These are phyloP conservation scores for Fusarium heterosporum DNA, from an alignment of 2,329 filamentous ascomycete species.

Conservation along the genomic window DNA sequence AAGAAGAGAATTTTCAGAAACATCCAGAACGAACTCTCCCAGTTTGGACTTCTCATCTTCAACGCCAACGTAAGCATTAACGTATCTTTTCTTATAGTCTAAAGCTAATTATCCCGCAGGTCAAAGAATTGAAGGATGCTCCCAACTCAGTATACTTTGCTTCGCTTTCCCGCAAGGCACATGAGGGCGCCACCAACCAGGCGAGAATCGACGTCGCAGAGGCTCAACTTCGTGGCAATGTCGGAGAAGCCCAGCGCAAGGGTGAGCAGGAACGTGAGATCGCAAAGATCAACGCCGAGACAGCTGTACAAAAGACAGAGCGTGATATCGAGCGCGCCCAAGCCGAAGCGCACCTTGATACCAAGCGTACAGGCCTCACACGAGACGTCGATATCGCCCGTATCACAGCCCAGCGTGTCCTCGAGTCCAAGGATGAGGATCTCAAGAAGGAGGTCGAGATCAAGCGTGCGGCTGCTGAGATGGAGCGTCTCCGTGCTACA, in stretches of 20 bases:
- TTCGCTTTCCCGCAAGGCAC: conserved; percentile 83
- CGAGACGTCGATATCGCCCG: conserved; percentile 81
- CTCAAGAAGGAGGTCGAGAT: conserved; percentile 82
- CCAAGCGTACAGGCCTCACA: conserved; percentile 76
- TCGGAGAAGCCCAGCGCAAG: conserved; percentile 81
- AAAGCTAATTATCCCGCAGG: conserved; percentile 7
- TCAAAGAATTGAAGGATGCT: conserved; percentile 89
- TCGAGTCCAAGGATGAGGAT: conserved; percentile 82
- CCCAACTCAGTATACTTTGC: conserved; percentile 86
- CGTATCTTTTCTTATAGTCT: background rate
- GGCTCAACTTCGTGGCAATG: conserved; percentile 73
- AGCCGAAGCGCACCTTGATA: conserved; percentile 81
- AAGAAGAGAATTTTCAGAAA: conserved; percentile 80
- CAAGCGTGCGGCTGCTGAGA: conserved; percentile 81
- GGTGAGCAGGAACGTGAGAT: conserved; percentile 87
- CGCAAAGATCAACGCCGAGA: conserved; percentile 88
- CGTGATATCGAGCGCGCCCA: conserved; percentile 83
- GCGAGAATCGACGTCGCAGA: conserved; percentile 75
- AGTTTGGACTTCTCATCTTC: conserved; percentile 82
- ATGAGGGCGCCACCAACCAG: conserved; percentile 87
- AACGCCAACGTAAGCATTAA: conserved; percentile 66
- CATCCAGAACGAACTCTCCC: conserved; percentile 81
- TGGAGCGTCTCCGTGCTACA: conserved; percentile 80
- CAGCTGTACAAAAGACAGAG: conserved; percentile 85
- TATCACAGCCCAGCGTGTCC: conserved; percentile 77